Conservation (phyloP, 2,329 filamentous ascomycete genomes). For the Botrytis paeoniae region DNA sequence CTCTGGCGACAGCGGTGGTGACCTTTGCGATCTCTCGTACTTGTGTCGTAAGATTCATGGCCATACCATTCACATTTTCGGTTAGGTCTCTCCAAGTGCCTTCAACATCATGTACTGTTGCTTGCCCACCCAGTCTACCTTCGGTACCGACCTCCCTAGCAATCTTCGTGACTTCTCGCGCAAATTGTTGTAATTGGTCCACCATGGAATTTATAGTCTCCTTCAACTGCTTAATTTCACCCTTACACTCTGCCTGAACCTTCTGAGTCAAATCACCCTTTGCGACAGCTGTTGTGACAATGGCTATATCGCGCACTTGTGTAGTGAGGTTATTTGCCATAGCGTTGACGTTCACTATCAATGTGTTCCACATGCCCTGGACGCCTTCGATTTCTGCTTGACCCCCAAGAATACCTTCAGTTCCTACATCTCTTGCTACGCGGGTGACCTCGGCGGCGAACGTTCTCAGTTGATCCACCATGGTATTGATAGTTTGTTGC, state of each 20-base stretch:
- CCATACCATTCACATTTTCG: conserved; percentile 96
- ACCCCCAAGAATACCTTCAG: conserved; percentile 77
- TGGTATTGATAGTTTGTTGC: conserved; percentile 84
- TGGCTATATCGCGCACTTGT: conserved; percentile 92
- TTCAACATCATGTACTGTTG: conserved; percentile 92
- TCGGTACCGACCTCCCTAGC: conserved; percentile 96
- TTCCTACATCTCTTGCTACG: conserved; percentile 79
- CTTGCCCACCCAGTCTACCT: conserved; percentile 88
- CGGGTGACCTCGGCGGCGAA: conserved; percentile 83
- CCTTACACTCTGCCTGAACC: conserved; percentile 87
- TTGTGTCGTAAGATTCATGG: conserved; percentile 95
- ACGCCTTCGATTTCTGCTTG: conserved; percentile 82
- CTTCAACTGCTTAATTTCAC: conserved; percentile 91
- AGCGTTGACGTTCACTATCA: conserved; percentile 82
- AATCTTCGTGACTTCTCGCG: conserved; percentile 93
- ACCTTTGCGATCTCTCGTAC: conserved; percentile 97
- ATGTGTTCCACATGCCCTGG: conserved; percentile 84
- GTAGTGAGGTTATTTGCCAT: conserved; percentile 87
- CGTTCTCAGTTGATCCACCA: conserved; percentile 81
- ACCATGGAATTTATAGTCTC: conserved; percentile 99
- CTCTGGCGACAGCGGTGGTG: conserved; percentile 89
- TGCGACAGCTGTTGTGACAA: conserved; percentile 68
- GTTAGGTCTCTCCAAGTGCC: conserved; percentile 97
- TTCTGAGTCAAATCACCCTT: conserved; percentile 94
- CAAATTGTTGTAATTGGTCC: conserved; percentile 94